Evolutionary conservation across 1,284 basidiomycete species (phyloP), one percentile per base, ranked within the genome.

Genomic region (Ceratobasidium sp.): DNA sequence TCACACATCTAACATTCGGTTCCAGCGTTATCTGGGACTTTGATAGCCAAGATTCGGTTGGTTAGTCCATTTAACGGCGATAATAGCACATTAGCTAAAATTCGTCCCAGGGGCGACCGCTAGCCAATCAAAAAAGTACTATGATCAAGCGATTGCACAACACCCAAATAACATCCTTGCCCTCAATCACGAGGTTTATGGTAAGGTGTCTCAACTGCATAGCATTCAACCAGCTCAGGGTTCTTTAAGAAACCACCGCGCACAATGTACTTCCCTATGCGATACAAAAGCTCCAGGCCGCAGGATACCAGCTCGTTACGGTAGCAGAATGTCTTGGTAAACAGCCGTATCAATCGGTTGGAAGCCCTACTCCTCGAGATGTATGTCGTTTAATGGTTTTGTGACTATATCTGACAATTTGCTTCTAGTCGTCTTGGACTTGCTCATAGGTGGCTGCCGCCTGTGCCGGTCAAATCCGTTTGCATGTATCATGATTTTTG

Each of bases 121-220:
- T 8, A 8, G 32, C n/a, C 32, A 71, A 23, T 62, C 52, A 28
- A 45, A 74, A 23, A 14, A 34, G 18, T 32, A 2, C 12, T 74
- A 65, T 60, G 45, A 53, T 26, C 41, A 43, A 41, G 21, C 46
- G 6, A 30, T 53, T 12, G 58, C 58, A 3, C 9, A 64, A 34
- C 14, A 32, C 10, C 67, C 73, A 3, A 3, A 57, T 16, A 62
- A 28, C 32, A 72, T 74, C 21, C 64, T 74, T 50, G 36, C 73
- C 1, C 62, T 74, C n/a, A 72, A 74, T 62, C 73, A 74, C 34
- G 73, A 74, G 72, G 58, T 62, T 10, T 50, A 72, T 23, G 60
- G 60, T 62, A 9, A 62, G 60, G 3, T 16, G 16, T 1, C 48
- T 46, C 23, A 32, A 14, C 23, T 2, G 23, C 8, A 6, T 39